Evolutionary conservation across 2,329 filamentous ascomycete species (phyloP), one percentile per base, ranked within the genome.

Genomic region (Coniochaeta sp.): DNA sequence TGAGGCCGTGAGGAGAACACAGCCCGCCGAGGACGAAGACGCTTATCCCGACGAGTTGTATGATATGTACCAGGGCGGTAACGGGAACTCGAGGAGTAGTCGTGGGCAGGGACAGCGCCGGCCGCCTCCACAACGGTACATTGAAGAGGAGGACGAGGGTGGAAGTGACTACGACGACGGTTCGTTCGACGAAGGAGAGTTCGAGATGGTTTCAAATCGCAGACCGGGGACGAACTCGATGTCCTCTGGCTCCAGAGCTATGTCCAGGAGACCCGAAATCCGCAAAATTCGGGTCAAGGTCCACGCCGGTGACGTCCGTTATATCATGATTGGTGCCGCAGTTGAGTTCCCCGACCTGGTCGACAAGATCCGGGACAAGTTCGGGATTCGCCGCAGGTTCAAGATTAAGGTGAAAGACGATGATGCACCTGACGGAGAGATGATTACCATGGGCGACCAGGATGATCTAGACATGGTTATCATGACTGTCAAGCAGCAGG

Each of bases 391-490:
- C 60, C 78, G 88, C 63, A 85, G 85, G 61, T 93, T 97, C 78
- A 96, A 93, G 81, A 88, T 97, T 74, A 95, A 95, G 79, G 85
- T 93, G 67, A 85, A 83, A 69, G 91, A 96, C 64, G 95, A 98
- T 67, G 89, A 91, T 66, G 74, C 79, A 62, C 83, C 84, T 0
- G 81, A 88, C 60, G 89, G 89, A 3, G 93, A 98, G 70, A 93
- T 97, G 89, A 96, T 99, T 70, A 97, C 93, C 34, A 89, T 99
- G 85, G 92, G 89, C 33, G 95, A 99, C 73, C 91, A 97, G 73
- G 95, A 99, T 69, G 95, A 99, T 76, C 76, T 97, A 64, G 93
- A 98, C 58, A 90, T 97, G 86, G 87, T 91, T 31, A 81, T 98
- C 59, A 82, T 84, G 72, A 83, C 79, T 55, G 87, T 88, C 7